phyloP scores from a whole-genome alignment of 2,329 filamentous ascomycete genomes.

The Ophiostoma sp. region DNA sequence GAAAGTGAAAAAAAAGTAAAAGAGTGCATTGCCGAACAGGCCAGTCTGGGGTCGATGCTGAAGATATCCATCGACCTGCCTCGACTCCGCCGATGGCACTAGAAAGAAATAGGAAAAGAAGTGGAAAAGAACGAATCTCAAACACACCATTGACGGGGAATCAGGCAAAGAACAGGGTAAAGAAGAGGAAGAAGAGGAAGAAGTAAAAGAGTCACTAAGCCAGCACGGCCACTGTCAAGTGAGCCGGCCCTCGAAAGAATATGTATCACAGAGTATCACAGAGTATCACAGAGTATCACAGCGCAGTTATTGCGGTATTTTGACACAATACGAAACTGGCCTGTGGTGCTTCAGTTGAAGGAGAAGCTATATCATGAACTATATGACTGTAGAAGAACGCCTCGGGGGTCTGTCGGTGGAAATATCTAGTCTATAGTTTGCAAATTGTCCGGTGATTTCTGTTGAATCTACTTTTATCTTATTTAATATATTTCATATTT shows the following conservation, averaged over 20 bases:
- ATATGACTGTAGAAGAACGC: background rate
- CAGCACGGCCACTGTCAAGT: constrained; percentile 3
- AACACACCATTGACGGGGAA: background rate
- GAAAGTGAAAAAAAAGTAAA: background rate
- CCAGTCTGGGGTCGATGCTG: constrained; percentile 15
- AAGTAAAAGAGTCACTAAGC: background rate
- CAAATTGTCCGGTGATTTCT: background rate
- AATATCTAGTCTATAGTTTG: background rate
- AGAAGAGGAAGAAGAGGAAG: background rate
- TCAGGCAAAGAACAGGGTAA: background rate
- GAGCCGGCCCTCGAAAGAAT: background rate
- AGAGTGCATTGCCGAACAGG: constrained; percentile 11
- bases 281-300: too few relatives aligned
- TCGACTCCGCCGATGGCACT: constrained; percentile 15
- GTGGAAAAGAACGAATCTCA: constrained; percentile 10
- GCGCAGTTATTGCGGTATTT: background rate
- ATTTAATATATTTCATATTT: background rate
- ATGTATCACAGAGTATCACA: background rate
- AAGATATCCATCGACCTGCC: background rate
- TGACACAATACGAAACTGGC: background rate
- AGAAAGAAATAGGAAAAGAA: constrained; percentile 15
- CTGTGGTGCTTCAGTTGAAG: background rate
- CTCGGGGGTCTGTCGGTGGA: background rate
- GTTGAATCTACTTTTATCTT: background rate
- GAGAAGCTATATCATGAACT: background rate